Percentiles rank a stretch among this genome's conserved stretches.
These are phyloP conservation scores for Xylaria curta DNA, from an alignment of 495 filamentous ascomycete genomes.

Conservation along the genomic window DNA sequence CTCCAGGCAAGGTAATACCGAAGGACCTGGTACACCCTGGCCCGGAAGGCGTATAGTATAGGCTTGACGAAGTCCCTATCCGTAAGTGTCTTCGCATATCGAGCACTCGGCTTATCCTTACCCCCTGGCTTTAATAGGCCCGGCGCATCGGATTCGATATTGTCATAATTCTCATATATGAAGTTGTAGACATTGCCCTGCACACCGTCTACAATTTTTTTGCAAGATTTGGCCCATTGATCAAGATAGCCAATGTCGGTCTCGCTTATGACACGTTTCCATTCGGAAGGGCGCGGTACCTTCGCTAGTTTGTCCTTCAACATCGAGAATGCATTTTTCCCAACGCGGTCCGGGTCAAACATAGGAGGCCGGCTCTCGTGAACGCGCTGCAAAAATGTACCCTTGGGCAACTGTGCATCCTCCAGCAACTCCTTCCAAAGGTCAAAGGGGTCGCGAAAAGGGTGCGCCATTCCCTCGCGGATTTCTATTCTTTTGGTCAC, in stretches of 20 bases:
- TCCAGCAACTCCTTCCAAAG: slow-evolving; percentile 20
- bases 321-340: not conserved
- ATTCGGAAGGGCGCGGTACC: not conserved
- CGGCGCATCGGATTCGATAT: slow-evolving; percentile 4
- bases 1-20: not conserved
- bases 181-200: not conserved
- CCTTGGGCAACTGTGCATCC: slow-evolving; percentile 8
- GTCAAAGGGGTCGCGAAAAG: not conserved
- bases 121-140: not conserved
- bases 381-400: not conserved
- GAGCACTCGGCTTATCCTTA: not conserved
- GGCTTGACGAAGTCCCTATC: slow-evolving; percentile 9
- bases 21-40: slow-evolving; percentile 14
- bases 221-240: not conserved
- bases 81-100: not conserved
- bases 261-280: not conserved
- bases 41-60: slow-evolving; percentile 20
- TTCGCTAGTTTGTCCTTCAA: not conserved
- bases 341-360: not conserved
- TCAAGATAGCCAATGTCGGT: not conserved
- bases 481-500: not conserved
- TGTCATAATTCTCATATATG: not conserved
- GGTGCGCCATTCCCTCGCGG: not conserved
- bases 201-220: not conserved
- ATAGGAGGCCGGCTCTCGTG: slow-evolving; percentile 11